Evolutionary conservation across 306 rosid species (phyloP).

Genomic region (Prunus davidiana): DNA sequence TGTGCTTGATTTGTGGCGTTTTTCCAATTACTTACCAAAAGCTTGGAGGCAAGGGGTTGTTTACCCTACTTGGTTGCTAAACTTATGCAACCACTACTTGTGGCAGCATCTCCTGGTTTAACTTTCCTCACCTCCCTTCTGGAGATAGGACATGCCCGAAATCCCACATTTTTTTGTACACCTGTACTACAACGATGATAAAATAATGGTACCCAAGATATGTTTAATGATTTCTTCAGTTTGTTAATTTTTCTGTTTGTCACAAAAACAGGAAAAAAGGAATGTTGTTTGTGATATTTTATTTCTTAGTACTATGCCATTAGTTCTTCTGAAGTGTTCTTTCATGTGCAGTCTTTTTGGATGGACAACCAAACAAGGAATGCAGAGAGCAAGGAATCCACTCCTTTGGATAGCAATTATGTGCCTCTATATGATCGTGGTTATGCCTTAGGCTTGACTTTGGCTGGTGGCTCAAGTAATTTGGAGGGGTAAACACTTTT

Average conservation of each 20-base stretch:
- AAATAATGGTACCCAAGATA: background rate
- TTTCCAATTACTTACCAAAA: background rate
- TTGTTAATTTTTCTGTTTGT: background rate
- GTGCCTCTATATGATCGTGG: constrained; percentile 97
- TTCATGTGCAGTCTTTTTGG: constrained; percentile 88
- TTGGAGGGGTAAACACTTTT: constrained; percentile 59
- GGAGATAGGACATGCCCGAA: background rate
- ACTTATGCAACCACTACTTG: background rate
- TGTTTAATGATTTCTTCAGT: background rate
- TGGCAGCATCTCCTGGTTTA: constrained; percentile 5
- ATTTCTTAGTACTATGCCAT: background rate
- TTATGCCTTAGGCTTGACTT: constrained; percentile 79
- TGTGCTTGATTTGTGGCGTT: background rate
- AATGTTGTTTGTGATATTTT: constrained; percentile 17
- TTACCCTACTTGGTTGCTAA: background rate
- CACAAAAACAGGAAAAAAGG: background rate
- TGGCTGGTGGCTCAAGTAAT: constrained; percentile 58
- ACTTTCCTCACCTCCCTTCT: background rate
- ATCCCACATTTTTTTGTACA: background rate
- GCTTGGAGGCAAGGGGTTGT: background rate
- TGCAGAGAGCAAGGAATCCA: constrained; percentile 38
- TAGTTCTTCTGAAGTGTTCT: constrained; percentile 12
- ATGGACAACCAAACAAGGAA: constrained; percentile 65
- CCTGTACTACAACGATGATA: background rate
- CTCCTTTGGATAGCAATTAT: constrained; percentile 59